Percentiles rank a stretch among this genome's conserved stretches.
These are phyloP conservation scores for Aurantiochytrium sp. DNA, from an alignment of 108 stramenopile species.

Conservation along the genomic window DNA sequence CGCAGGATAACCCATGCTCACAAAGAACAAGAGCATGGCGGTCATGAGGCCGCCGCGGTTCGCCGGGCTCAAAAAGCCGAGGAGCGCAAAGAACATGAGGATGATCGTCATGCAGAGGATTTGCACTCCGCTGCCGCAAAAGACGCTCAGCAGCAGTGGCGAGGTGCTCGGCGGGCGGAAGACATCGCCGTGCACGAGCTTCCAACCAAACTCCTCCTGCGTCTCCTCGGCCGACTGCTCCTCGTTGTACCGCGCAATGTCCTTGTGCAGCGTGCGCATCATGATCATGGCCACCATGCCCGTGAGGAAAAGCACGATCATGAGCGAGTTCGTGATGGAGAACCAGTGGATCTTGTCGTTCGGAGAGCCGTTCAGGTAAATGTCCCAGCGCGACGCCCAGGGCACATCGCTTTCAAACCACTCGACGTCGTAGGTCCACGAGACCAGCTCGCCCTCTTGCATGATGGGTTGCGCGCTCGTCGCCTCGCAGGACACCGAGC, in stretches of 20 bases:
- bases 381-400: conserved; percentile 98
- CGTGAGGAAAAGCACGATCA: conserved; percentile 95
- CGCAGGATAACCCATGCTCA: conserved; percentile 81
- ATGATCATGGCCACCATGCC: conserved; percentile 93
- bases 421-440: conserved; percentile 85
- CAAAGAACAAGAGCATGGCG: conserved; percentile 91
- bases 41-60: conserved; percentile 89
- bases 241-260: conserved; percentile 95
- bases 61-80: conserved; percentile 92
- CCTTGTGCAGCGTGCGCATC: conserved; percentile 85
- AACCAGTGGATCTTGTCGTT: conserved; percentile 99
- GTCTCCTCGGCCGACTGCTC: conserved; percentile 73
- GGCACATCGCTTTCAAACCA: conserved; percentile 75
- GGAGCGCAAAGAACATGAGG: conserved; percentile 83
- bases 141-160: conserved; percentile 77
- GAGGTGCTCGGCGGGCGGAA: conserved; percentile 79
- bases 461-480: not conserved
- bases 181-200: conserved; percentile 91
- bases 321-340: conserved; percentile 93
- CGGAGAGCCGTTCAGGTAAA: conserved; percentile 82
- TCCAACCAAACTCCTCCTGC: conserved; percentile 97
- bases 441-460: conserved; percentile 52
- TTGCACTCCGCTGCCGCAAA: conserved; percentile 85
- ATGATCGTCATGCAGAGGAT: conserved; percentile 73
- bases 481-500: not conserved